Evolutionary conservation across 2,329 filamentous ascomycete species (phyloP).

Genomic region (Epichloe brachyelytri): DNA sequence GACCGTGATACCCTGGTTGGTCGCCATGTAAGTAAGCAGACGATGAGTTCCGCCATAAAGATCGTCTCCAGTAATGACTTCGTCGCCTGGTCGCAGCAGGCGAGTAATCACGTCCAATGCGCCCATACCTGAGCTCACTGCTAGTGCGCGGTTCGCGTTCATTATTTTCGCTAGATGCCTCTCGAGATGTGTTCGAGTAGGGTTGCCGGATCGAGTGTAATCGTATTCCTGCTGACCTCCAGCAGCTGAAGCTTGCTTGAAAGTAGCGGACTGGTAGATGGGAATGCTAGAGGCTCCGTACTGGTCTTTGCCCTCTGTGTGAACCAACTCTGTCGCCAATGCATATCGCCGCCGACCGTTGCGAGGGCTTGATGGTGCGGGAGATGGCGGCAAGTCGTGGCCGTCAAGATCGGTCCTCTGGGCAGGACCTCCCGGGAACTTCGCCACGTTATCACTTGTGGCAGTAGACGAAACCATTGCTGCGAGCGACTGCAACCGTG

Average conservation of each 20-base stretch:
- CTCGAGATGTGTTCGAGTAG: conserved; percentile 90
- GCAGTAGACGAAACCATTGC: conserved; percentile 1
- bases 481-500: not conserved
- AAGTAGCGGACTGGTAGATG: conserved; percentile 97
- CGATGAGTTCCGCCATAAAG: conserved; percentile 93
- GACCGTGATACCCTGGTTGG: conserved; percentile 82
- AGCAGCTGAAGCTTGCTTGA: conserved; percentile 76
- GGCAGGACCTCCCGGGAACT: conserved; percentile 7
- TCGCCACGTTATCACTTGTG: not conserved
- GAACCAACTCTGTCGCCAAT: conserved; percentile 90
- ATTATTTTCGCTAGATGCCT: conserved; percentile 98
- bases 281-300: conserved; percentile 94
- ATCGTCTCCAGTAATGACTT: conserved; percentile 94
- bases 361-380: conserved; percentile 80
- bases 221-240: conserved; percentile 85
- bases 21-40: conserved; percentile 79
- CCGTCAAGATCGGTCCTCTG: conserved; percentile 66
- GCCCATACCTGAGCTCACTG: conserved; percentile 94
- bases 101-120: conserved; percentile 93
- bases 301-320: conserved; percentile 91
- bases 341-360: conserved; percentile 75
- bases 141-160: conserved; percentile 81
- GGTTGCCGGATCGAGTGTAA: conserved; percentile 96
- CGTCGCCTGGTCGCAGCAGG: conserved; percentile 79
- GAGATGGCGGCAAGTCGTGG: conserved; percentile 78